Evolutionary conservation across 2,329 filamentous ascomycete species (phyloP).

Genomic region (Colletotrichum ledebouriae): DNA sequence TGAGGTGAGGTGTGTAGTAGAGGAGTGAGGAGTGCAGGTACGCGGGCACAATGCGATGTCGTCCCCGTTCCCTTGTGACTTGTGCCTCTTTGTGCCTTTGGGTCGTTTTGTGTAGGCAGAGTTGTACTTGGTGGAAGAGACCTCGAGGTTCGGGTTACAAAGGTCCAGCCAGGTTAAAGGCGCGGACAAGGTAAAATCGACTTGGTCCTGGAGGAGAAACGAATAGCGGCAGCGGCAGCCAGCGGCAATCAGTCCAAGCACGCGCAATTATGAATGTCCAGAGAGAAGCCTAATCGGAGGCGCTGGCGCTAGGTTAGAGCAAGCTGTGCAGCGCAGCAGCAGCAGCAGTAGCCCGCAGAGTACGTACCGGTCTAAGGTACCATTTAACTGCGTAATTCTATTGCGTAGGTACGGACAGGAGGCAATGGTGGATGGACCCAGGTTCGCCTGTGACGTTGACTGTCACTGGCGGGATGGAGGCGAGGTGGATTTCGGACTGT

Average conservation of each 20-base stretch:
- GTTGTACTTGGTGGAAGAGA: neutral
- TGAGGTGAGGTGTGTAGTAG: neutral
- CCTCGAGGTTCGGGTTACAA: too few species aligned
- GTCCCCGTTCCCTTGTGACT: conserved; percentile 23
- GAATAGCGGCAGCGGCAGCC: neutral
- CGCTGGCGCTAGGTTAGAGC: too few species aligned
- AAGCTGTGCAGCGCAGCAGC: too few species aligned
- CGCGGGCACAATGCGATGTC: conserved; percentile 17
- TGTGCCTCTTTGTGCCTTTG: conserved; percentile 3
- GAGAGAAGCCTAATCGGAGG: too few species aligned
- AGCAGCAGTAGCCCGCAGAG: neutral
- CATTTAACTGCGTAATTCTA: neutral
- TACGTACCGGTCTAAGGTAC: neutral
- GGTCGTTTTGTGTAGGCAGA: conserved; percentile 3
- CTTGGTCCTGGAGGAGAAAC: neutral
- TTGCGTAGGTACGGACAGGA: neutral
- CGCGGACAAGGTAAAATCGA: too few species aligned
- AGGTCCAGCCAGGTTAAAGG: too few species aligned
- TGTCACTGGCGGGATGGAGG: conserved; percentile 24
- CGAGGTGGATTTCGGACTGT: conserved; percentile 24
- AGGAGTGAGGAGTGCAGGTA: neutral
- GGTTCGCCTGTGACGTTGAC: conserved; percentile 12
- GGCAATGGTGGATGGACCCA: conserved; percentile 16
- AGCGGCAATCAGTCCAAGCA: conserved; percentile 31
- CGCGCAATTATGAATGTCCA: neutral